These are phyloP conservation scores for Leishmania amazonensis DNA, from an alignment of 208 protist species.

Conservation along the genomic window DNA sequence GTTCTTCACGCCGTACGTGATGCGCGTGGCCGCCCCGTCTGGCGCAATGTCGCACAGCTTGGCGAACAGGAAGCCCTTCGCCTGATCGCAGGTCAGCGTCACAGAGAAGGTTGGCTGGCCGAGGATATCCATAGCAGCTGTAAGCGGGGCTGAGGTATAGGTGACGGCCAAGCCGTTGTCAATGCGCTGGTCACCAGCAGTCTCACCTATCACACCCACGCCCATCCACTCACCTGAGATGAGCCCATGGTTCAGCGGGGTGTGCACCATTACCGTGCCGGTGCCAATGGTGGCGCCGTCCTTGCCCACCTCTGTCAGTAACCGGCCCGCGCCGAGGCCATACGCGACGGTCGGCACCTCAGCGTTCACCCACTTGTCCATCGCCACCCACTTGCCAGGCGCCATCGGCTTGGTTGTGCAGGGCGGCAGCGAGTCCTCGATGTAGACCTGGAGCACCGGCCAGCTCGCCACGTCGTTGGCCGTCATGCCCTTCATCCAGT, in stretches of 20 bases:
- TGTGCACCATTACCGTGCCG: conserved; percentile 40
- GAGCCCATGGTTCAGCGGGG: conserved; percentile 65
- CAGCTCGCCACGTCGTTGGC: conserved; percentile 39
- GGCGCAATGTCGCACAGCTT: conserved; percentile 62
- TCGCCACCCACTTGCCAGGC: conserved; percentile 47
- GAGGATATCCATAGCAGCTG: conserved; percentile 39
- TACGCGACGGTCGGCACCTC: conserved; percentile 25
- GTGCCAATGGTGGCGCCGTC: not conserved
- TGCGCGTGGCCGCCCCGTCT: conserved; percentile 53
- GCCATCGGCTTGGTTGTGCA: conserved; percentile 46
- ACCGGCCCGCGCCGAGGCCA: conserved; percentile 17
- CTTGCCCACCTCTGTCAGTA: conserved; percentile 10
- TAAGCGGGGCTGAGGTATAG: conserved; percentile 42
- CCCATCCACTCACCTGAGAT: conserved; percentile 70
- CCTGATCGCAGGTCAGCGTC: conserved; percentile 45
- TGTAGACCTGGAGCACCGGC: conserved; percentile 54
- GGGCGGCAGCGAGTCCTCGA: conserved; percentile 49
- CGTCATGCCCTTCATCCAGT: conserved; percentile 42
- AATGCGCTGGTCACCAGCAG: conserved; percentile 58
- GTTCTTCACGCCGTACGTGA: conserved; percentile 65
- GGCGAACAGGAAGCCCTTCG: conserved; percentile 66
- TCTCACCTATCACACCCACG: conserved; percentile 57
- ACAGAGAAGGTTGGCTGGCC: conserved; percentile 52
- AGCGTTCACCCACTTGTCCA: conserved; percentile 44
- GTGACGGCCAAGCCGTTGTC: conserved; percentile 68